These are phyloP conservation scores for Yamadazyma aaseri DNA, from an alignment of 1,139 yeast genomes.

Conservation along the genomic window DNA sequence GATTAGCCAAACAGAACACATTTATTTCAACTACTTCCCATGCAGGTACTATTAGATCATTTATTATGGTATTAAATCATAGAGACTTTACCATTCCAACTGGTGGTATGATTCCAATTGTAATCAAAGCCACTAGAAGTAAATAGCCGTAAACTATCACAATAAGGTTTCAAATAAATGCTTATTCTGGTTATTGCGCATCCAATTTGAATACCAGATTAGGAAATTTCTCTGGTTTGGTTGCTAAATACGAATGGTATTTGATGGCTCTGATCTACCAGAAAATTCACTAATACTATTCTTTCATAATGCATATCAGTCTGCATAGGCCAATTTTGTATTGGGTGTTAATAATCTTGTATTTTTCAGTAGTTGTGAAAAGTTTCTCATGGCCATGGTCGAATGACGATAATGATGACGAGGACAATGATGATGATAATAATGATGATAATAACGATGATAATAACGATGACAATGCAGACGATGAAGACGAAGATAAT, in stretches of 20 bases:
- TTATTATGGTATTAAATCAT: slow-evolving; percentile 53
- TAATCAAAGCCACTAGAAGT: slow-evolving; percentile 40
- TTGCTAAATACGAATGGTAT: too few species aligned
- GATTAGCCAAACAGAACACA: slow-evolving; percentile 22
- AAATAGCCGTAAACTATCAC: too few species aligned
- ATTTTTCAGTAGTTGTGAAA: slow-evolving; percentile 1
- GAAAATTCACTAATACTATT: too few species aligned
- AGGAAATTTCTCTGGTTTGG: too few species aligned
- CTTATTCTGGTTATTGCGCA: too few species aligned
- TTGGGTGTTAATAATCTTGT: not conserved
- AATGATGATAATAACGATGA: slow-evolving; percentile 8
- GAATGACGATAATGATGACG: slow-evolving; percentile 4
- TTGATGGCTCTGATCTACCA: too few species aligned
- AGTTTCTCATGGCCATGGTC: slow-evolving; percentile 20
- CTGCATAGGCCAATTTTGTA: too few species aligned
- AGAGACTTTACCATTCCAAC: slow-evolving; percentile 56
- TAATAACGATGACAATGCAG: slow-evolving; percentile 2
- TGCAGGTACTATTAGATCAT: slow-evolving; percentile 58
- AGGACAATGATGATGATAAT: slow-evolving; percentile 2
- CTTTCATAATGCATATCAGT: too few species aligned
- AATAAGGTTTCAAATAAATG: too few species aligned
- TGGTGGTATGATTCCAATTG: slow-evolving; percentile 58
- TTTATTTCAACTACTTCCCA: slow-evolving; percentile 57
- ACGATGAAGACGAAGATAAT: slow-evolving; percentile 8
- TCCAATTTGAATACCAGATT: too few species aligned